Evolutionary conservation across 1,139 yeast species (phyloP).

Genomic region (Lodderomyces pseudojiufengensis): DNA sequence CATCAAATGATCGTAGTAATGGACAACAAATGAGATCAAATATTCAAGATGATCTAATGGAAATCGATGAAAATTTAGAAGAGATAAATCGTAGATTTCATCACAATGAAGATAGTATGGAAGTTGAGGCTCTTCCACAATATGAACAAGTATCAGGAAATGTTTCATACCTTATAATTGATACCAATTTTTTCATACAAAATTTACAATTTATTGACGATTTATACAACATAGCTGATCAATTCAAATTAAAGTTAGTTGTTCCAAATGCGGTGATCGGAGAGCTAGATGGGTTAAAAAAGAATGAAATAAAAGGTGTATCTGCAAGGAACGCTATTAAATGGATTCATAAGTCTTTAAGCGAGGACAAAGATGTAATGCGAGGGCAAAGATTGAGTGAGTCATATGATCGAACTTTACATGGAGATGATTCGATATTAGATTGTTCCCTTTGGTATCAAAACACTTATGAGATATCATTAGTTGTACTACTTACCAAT

Average conservation of each 20-base stretch:
- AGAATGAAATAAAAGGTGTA: slow-evolving; percentile 4
- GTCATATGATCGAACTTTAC: slow-evolving; percentile 35
- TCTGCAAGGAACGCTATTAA: slow-evolving; percentile 72
- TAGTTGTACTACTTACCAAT: slow-evolving; percentile 69
- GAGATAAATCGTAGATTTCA: slow-evolving; percentile 41
- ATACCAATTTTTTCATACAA: slow-evolving; percentile 73
- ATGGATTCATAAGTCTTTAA: slow-evolving; percentile 68
- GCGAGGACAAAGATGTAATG: slow-evolving; percentile 54
- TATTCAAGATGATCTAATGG: slow-evolving; percentile 33
- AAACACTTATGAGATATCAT: slow-evolving; percentile 30
- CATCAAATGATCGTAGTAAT: slow-evolving; percentile 29
- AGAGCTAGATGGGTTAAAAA: slow-evolving; percentile 80
- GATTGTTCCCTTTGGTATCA: slow-evolving; percentile 77
- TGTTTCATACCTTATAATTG: slow-evolving; percentile 52
- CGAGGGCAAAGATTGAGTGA: slow-evolving; percentile 62
- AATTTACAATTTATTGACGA: slow-evolving; percentile 57
- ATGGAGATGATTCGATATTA: slow-evolving; percentile 76
- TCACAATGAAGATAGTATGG: slow-evolving; percentile 21
- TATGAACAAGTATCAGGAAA: slow-evolving; percentile 18
- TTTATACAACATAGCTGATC: slow-evolving; percentile 35
- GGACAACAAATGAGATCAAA: slow-evolving; percentile 19
- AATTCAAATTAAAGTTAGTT: slow-evolving; percentile 49
- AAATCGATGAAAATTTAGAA: slow-evolving; percentile 47
- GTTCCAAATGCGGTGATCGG: slow-evolving; percentile 67
- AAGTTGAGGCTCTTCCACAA: slow-evolving; percentile 13